Evolutionary conservation across 805 yeast species (phyloP), one percentile per base, ranked within the genome.

Genomic region (Hanseniaspora meyeri): DNA sequence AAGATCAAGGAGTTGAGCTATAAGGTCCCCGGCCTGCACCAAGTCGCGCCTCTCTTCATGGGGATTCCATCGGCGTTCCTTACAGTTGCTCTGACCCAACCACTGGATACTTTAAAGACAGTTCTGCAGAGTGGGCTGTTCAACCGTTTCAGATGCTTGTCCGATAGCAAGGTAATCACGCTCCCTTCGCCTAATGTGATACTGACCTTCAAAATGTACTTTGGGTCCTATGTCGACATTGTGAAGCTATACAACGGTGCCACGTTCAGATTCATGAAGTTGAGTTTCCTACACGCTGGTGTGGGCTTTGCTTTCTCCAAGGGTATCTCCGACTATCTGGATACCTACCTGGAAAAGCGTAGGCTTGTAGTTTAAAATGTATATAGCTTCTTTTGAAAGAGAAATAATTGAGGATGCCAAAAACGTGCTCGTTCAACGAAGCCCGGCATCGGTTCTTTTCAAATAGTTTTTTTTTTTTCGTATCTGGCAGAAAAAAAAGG

Each of bases 51-150:
- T 19, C 14, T 66, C 36, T 68, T 64, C 0, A 57, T 81, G 10
- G 88, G 93, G 5, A 70, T 82, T 11, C 73, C 79, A 1, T 80
- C 95, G 2, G 81, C 93, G 0, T 69, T 77, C 3, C 84, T 88
- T 0, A 95, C 87, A 32, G 85, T 87, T 24, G 80, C 78, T 0
- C 72, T 78, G 0, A 90, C 96, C 0, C 97, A 88, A 70, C 97
- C 97, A 0, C 72, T 90, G 32, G 97, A 90, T 70, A 87, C 87
- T 2, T 70, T 90, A 49, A 90, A 90, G 71, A 80, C 96, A 2
- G 78, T 95, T 64, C 79, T 89, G 79, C 96, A 89, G 69, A 79
- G 88, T 63, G 79, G 51, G 4, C 29, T 81, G 63, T 80, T 82
- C 64, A 80, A 84, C n/a, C 75, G 75, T 63, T 63, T 67, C 4